phyloP scores from a whole-genome alignment of 202 grass and related monocot genomes.

The Sporobolus alterniflorus region DNA sequence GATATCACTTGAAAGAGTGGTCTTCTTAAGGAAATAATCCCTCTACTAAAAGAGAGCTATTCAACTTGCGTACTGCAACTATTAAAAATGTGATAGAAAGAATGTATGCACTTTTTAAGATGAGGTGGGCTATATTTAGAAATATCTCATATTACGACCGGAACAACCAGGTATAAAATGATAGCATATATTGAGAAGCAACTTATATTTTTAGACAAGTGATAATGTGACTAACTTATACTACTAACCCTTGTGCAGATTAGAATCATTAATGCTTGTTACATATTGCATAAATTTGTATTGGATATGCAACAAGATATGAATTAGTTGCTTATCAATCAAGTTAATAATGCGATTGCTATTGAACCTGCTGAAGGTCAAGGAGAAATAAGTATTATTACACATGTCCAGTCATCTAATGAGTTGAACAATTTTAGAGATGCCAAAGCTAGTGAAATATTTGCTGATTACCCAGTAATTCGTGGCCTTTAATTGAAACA shows the following conservation, averaged over 20 bases:
- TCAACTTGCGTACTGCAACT: too few species aligned
- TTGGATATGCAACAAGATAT: neutral
- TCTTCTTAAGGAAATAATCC: too few species aligned
- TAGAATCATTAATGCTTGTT: neutral
- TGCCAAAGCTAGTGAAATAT: neutral
- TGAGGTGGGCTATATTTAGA: too few species aligned
- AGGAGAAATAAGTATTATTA: neutral
- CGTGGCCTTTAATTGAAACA: too few species aligned
- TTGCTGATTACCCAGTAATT: neutral
- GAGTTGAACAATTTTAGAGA: neutral
- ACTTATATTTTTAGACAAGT: too few species aligned
- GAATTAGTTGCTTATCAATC: neutral
- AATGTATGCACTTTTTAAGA: too few species aligned
- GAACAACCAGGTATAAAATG: too few species aligned
- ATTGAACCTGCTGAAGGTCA: neutral
- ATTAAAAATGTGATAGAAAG: too few species aligned
- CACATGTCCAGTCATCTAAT: neutral
- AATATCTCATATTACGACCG: too few species aligned
- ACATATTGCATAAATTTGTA: neutral
- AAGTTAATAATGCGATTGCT: neutral
- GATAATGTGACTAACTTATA: neutral
- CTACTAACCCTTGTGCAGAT: neutral
- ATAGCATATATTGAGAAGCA: too few species aligned
- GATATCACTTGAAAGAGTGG: too few species aligned
- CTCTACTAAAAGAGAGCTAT: too few species aligned